Evolutionary conservation across 2,329 filamentous ascomycete genomes (phyloP), one percentile per base, ranked within the genome.

Genomic region (Exophiala phaeomuriformis): DNA sequence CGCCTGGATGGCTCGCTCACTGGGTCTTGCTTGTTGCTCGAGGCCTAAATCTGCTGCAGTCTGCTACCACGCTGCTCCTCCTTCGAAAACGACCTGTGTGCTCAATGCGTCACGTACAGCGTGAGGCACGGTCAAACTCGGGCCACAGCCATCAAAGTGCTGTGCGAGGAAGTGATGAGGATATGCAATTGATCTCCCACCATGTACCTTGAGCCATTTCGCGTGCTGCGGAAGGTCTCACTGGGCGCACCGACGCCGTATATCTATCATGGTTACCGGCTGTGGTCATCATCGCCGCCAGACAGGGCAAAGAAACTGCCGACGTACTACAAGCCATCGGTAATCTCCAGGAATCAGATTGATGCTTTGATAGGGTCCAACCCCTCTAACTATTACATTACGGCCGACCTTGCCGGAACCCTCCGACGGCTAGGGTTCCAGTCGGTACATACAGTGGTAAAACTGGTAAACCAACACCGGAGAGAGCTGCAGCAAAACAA

Each of bases 371-470:
- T 5, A 41, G n/a, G 27, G 33, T 29, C 19, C 10, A 29, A 41
- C 33, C 42, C 31, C 5, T 35, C 37, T 39, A n/a, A 45, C 30
- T 47, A 53, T 29, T 56, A 53, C 30, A 49, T 51, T 36, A 50
- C 55, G 10, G 40, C 44, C 31, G 48, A 53, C 6, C 45, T 57
- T 30, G 51, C 40, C 32, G 43, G 41, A 4, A 41, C 35, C 2
- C 41, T 57, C 32, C 47, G 43, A 27, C 27, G 29, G 9, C 40
- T 57, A 27, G 55, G 55, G 8, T 53, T 57, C 29, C 41, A 35
- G 10, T 53, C 51, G 4, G 44, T 57, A 7, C 47, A 19, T 10
- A 48, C 33, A 6, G 51, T 53, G 5, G 48, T 51, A 1, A 43
- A 50, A 37, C 29, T 53, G 30, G 41, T 57, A 5, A 48, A 45